Base-by-base conservation (phyloP, 108 stramenopile species). In the Nitzschia inconspicua region DNA sequence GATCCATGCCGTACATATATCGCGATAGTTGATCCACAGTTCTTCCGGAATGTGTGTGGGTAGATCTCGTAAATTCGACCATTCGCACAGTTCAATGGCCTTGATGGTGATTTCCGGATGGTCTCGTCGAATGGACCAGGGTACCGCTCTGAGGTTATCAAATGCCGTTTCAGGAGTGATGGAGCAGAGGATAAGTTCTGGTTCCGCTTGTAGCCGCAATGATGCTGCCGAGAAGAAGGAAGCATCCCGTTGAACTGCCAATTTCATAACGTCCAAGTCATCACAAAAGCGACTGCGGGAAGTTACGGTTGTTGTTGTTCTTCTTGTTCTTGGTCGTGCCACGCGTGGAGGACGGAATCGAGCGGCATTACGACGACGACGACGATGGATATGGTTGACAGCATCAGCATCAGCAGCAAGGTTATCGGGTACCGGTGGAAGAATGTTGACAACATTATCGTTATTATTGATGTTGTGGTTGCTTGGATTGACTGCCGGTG, bases 1-100 rank as follows among this genome's bases (percentile, higher is more conserved):
- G 25, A 74, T 61, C 53, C 58, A 74, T 9, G 73, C 73, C 32
- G 62, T 24, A n/a, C 58, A 57, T 11, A 74, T 19, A 9, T 54
- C 40, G 3, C 65, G 65, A 61, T 60, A 25, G 0, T 18, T 7
- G 3, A 3, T 42, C 73, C 73, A 74, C 9, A 74, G 8, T 14
- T 60, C 65, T 9, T 29, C 32, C 16, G 73, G 63, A 46, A 72
- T 72, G 28, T 46, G 42, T 14, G 43, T n/a, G 10, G 34, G 54
- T 29, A 72, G 26, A 0, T 48, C 46, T 27, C 58, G 39, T 16
- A 74, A 43, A 2, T 55, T 26, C 2, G 54, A 46, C 11, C 8
- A 14, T 9, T 29, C 26, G 7, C 13, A 56, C 35, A 62, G 27
- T 27, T 66, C 30, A 48, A 74, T 36, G 1, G 65, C 60, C 26